Conservation (phyloP, 257 asterid species). For the Ocimum tenuiflorum region DNA sequence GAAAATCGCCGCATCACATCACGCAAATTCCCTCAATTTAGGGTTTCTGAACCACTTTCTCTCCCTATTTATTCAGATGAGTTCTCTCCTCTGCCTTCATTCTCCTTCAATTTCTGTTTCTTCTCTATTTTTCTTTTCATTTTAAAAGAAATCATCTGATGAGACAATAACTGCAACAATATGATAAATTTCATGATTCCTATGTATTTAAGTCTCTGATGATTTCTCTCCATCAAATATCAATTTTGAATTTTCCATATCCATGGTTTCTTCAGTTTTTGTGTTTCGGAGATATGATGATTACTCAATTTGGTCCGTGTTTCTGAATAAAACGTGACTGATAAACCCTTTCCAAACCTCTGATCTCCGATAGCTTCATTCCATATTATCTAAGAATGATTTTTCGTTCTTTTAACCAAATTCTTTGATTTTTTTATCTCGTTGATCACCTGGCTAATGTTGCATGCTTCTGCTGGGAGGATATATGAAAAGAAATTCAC, state of each 20-base stretch:
- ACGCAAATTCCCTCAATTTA: too few relatives aligned
- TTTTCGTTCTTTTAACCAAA: not conserved
- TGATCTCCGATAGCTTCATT: conserved; percentile 29
- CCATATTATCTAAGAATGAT: too few relatives aligned
- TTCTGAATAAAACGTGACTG: conserved; percentile 57
- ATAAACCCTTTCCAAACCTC: conserved; percentile 41
- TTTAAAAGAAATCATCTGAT: conserved; percentile 40
- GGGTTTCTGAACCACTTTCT: not conserved
- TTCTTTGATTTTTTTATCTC: conserved; percentile 12
- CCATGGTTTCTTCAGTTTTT: not conserved
- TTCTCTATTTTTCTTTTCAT: too few relatives aligned
- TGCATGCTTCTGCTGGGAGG: conserved; percentile 44
- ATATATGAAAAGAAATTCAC: conserved; percentile 37
- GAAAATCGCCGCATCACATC: too few relatives aligned
- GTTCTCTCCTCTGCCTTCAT: not conserved
- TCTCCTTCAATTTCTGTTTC: not conserved
- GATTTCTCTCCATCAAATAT: conserved; percentile 20
- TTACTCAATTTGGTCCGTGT: conserved; percentile 58
- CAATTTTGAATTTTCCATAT: not conserved
- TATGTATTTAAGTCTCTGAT: conserved; percentile 83
- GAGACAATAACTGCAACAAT: conserved; percentile 55
- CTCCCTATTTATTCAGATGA: not conserved
- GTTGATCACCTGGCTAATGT: conserved; percentile 31
- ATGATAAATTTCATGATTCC: conserved; percentile 47
- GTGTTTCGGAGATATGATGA: conserved; percentile 43